Percentiles rank a stretch among this genome's conserved stretches.
phyloP scores from a whole-genome alignment of 208 protist genomes.

The Trichomonas vaginalis region DNA sequence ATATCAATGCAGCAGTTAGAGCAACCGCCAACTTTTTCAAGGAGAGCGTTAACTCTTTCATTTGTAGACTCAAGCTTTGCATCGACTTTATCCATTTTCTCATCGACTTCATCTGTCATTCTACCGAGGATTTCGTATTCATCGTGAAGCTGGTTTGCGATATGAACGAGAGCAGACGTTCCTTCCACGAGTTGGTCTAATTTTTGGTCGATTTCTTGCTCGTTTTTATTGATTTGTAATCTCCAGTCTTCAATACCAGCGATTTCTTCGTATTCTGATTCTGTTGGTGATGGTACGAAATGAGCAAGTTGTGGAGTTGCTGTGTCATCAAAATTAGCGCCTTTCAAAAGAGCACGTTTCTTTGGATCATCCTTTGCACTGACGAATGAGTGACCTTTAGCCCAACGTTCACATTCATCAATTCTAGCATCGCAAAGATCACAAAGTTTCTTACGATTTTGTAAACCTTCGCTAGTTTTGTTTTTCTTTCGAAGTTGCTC shows the following conservation, averaged over 20 bases:
- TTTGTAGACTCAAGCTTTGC: not conserved
- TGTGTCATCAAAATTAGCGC: not conserved
- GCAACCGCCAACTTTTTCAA: not conserved
- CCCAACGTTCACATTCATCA: not conserved
- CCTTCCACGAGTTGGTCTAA: not conserved
- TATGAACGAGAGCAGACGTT: not conserved
- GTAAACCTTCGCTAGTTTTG: not conserved
- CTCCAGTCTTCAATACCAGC: not conserved
- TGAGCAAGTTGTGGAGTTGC: not conserved
- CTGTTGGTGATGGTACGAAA: not conserved
- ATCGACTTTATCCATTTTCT: not conserved
- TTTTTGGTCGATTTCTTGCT: not conserved
- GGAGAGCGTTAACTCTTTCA: not conserved
- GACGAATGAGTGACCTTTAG: not conserved
- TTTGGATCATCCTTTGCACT: not conserved
- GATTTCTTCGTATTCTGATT: not conserved
- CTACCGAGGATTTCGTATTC: not conserved
- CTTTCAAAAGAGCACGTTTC: not conserved
- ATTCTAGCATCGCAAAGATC: not conserved
- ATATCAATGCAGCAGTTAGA: not conserved
- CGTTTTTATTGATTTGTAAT: not conserved
- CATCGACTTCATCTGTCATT: not conserved
- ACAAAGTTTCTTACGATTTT: not conserved
- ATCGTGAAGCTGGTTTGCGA: not conserved
- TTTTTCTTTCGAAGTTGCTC: not conserved